These are phyloP conservation scores for Arabidopsis arenosa DNA, from an alignment of 345 rosid genomes.

Conservation along the genomic window DNA sequence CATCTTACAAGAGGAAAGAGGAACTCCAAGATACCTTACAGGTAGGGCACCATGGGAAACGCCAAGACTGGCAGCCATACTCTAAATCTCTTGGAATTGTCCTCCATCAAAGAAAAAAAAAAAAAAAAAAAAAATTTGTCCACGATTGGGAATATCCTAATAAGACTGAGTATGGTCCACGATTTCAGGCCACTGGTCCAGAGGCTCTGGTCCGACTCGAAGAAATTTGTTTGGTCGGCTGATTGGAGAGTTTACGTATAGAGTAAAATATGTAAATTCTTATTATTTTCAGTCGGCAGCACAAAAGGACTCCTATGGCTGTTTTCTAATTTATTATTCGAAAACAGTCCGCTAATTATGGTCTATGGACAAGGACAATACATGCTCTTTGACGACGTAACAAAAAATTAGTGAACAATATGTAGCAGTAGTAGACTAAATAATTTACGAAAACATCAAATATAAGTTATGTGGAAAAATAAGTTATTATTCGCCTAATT, in stretches of 20 bases:
- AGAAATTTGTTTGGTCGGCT: constrained; percentile 9
- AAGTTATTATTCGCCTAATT: background rate
- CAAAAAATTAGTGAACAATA: too few species aligned
- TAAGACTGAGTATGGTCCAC: constrained; percentile 11
- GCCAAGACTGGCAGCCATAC: too few species aligned
- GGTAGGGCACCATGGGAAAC: too few species aligned
- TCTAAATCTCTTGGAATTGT: too few species aligned
- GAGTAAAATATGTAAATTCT: background rate
- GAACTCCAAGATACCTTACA: too few species aligned
- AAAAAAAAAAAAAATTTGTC: too few species aligned
- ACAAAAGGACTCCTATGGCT: background rate
- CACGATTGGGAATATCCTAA: background rate
- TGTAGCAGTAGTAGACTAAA: background rate
- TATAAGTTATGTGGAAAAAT: background rate
- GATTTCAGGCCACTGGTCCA: constrained; percentile 15
- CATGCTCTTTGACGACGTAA: background rate
- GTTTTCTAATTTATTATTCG: background rate
- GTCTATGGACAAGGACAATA: too few species aligned
- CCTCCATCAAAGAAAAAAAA: too few species aligned
- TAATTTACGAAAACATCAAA: background rate
- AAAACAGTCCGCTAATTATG: background rate
- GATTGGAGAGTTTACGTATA: constrained; percentile 16
- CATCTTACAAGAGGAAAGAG: too few species aligned
- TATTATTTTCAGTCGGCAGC: background rate
- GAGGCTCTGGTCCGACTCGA: constrained; percentile 10